Conservation (phyloP, 192 early-diverging fungal genomes). For the Podila horticola region DNA sequence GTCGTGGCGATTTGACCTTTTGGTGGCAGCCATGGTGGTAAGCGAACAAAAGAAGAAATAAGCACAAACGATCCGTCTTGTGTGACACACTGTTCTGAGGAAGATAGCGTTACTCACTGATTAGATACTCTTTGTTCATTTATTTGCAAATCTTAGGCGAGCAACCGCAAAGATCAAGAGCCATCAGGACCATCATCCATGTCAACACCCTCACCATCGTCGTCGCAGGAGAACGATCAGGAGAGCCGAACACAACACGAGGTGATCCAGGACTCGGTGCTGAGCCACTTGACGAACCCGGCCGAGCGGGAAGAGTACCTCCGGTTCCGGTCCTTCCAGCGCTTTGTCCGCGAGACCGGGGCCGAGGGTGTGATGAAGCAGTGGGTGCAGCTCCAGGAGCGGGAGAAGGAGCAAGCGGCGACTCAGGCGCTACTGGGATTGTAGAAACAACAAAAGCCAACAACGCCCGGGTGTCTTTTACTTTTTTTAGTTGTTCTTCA, state of each 20-base stretch:
- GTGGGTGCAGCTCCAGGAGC: conserved; percentile 30
- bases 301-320: conserved; percentile 37
- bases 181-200: too few species aligned
- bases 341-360: conserved; percentile 13
- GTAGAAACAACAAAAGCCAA: background rate
- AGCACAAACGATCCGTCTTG: too few species aligned
- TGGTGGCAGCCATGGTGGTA: conserved; percentile 12
- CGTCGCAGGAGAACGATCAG: background rate
- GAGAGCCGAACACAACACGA: background rate
- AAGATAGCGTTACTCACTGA: background rate
- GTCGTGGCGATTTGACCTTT: conserved; percentile 1
- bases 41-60: background rate
- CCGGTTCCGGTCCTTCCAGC: conserved; percentile 36
- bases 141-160: too few species aligned
- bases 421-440: conserved; percentile 14
- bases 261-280: conserved; percentile 10
- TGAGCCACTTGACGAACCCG: conserved; percentile 19
- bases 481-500: background rate
- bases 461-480: background rate
- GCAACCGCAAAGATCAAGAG: too few species aligned
- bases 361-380: conserved; percentile 20
- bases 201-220: too few species aligned
- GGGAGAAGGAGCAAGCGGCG: conserved; percentile 25
- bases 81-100: too few species aligned
- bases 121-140: background rate